phyloP scores from a whole-genome alignment of 305 asterid genomes.

The Fraxinus dipetala region DNA sequence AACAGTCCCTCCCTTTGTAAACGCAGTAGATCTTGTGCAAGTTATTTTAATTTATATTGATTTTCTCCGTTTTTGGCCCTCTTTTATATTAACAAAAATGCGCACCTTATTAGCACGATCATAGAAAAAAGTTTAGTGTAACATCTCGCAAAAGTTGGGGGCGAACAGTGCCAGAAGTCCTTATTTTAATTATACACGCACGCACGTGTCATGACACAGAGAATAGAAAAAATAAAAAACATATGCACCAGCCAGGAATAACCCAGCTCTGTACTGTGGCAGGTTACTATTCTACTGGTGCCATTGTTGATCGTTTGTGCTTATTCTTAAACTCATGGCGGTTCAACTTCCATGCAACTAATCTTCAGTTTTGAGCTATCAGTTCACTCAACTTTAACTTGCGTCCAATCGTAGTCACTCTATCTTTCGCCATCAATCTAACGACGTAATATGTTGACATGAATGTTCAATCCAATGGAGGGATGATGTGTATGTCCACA shows the following conservation, averaged over 20 bases:
- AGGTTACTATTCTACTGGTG: conserved; percentile 54
- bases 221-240: not conserved
- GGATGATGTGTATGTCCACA: not conserved
- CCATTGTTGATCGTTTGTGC: not conserved
- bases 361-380: not conserved
- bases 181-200: not conserved
- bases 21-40: not conserved
- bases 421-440: not conserved
- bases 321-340: not conserved
- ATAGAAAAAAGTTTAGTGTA: not conserved
- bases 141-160: not conserved
- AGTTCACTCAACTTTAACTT: not conserved
- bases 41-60: not conserved
- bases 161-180: not conserved
- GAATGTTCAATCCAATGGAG: not conserved
- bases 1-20: not conserved
- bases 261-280: conserved; percentile 70
- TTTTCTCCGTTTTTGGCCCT: not conserved
- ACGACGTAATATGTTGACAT: not conserved
- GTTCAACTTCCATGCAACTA: not conserved
- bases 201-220: not conserved
- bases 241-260: conserved; percentile 61
- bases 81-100: not conserved
- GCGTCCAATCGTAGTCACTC: not conserved
- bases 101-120: not conserved